These are phyloP conservation scores for Athelia psychrophila DNA, from an alignment of 1,284 basidiomycete genomes.

Conservation along the genomic window DNA sequence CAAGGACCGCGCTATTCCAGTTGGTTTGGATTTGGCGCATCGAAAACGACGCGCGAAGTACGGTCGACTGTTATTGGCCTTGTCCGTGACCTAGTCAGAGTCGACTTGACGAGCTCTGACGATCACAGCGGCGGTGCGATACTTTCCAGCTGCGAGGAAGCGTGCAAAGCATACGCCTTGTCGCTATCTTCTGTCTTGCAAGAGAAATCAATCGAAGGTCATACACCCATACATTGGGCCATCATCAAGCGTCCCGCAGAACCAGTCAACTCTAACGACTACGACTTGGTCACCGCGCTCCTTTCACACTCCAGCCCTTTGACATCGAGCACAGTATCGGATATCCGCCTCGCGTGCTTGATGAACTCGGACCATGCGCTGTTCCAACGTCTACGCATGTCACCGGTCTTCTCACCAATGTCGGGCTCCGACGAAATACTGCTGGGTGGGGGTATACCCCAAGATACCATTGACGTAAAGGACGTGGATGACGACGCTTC, in stretches of 20 bases:
- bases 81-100: conserved; percentile 46
- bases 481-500: conserved; percentile 47
- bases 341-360: conserved; percentile 63
- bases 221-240: conserved; percentile 68
- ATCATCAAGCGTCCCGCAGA: conserved; percentile 54
- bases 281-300: conserved; percentile 45
- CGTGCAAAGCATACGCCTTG: conserved; percentile 37
- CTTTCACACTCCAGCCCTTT: conserved; percentile 56
- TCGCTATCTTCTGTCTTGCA: conserved; percentile 50
- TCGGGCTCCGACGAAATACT: conserved; percentile 57
- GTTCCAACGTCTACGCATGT: conserved; percentile 57
- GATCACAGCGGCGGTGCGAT: conserved; percentile 27
- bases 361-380: conserved; percentile 57
- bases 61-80: conserved; percentile 42
- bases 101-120: conserved; percentile 16
- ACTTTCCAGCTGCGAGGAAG: conserved; percentile 43
- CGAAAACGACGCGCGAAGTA: conserved; percentile 41
- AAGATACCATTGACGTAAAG: conserved; percentile 51
- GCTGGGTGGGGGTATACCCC: conserved; percentile 44
- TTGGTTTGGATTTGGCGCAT: conserved; percentile 25
- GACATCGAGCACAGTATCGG: conserved; percentile 42
- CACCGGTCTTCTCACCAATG: conserved; percentile 44
- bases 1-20: not conserved
- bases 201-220: conserved; percentile 58
- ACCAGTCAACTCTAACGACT: conserved; percentile 18